Evolutionary conservation across 257 asterid species (phyloP), one percentile per base, ranked within the genome.

Genomic region (Solanum rostratum): DNA sequence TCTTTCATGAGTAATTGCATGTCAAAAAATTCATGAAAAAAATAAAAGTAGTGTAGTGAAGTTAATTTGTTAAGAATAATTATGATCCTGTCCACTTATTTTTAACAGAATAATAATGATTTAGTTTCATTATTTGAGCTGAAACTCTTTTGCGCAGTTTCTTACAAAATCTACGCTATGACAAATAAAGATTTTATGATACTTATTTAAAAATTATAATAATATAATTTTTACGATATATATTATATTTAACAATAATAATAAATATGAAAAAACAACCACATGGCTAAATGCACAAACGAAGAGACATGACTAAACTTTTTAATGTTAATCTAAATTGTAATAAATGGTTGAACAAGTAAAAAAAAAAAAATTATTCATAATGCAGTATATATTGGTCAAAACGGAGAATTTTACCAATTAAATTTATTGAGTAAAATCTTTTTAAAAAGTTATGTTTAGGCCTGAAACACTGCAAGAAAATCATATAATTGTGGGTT

Each of bases 401-500:
- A 76, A 76, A 24, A 69, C 8, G 62, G 24, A 27, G 22, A 27
- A 76, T 49, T 49, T 76, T 49, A 27, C 45, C 20, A 76, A 76
- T 49, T 27, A 76, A 16, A 76, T 24, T 8, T 76, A 27, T 15
- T 76, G 62, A 8, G 60, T 27, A 13, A 49, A 49, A 49, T 76
- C 27, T 49, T 76, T 76, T 7, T 9, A 1, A 24, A 76, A 76
- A 27, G 82, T 27, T 14, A 18, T 45, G 82, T 33, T 33, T 33
- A 33, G 39, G 39, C 6, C 45, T 45, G 50, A 49, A 49, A 49
- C 45, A 49, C 24, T 49, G 45, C 62, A 76, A 50, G 63, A 76
- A 76, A 76, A 76, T 76, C 63, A 76, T 49, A 49, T 49, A 76
- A 76, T 27, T 76, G 82, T 76, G 82, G 82, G 82, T 76, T 76